Evolutionary conservation across 768 basidiomycete species (phyloP), one percentile per base, ranked within the genome.

Genomic region (Arthromyces matolae): DNA sequence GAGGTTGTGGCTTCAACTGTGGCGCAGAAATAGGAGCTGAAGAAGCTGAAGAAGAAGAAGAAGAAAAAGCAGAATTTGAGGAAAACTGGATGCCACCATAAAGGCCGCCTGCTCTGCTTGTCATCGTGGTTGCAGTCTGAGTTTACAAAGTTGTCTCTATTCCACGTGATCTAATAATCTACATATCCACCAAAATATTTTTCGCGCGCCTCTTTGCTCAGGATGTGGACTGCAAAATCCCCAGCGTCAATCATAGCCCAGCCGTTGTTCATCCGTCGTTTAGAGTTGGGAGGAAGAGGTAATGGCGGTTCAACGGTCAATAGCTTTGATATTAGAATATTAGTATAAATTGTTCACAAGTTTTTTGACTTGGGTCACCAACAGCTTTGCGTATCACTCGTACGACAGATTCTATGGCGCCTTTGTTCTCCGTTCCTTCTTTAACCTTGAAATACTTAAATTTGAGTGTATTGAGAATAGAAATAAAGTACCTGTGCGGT

Each of bases 11-110:
- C 35, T 67, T 62, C 42, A 56, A 61, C 33, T 61, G 51, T 32
- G 49, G 47, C 8, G 43, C 46, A 45, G 40, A 53, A 44, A 49
- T 54, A 43, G 56, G 42, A 45, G 60, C 43, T 32, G 61, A 46
- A 38, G 60, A 14, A 39, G 68, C 55, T 40, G 66, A 52, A 39
- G 75, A 56, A 51, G 68, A 56, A 51, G 68, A 54, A 55, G 72
- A 68, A 16, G 75, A 67, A 51, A 83, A 78, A 22, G 80, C 73
- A 49, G 83, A 76, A 33, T 77, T 73, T 46, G 84, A 81, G 20
- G 87, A 87, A 69, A 92, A 91, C 47, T 89, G 86, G 55, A 91
- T 87, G 60, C 89, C 89, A 37, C 89, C 89, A 57, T 91, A 92
- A 45, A 92, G 77, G 41, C 89, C 89, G 42, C 89, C 89, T 45